Conservation (phyloP, 2,329 filamentous ascomycete species). For the Magnaporthiopsis incrustans region DNA sequence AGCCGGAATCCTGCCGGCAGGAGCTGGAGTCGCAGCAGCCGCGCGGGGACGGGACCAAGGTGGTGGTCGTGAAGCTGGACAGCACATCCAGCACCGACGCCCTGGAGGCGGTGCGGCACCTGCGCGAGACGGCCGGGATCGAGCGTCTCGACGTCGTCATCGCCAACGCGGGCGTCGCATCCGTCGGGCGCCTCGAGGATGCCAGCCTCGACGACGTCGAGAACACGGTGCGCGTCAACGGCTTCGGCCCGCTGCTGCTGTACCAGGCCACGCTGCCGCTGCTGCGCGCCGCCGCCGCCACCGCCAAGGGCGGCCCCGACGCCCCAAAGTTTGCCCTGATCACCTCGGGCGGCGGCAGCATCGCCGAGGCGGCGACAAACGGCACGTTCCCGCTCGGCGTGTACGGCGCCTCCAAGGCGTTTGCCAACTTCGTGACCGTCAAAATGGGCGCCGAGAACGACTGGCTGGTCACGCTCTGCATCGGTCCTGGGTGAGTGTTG, state of each 20-base stretch:
- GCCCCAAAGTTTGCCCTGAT: slow-evolving; percentile 17
- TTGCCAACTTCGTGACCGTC: slow-evolving; percentile 17
- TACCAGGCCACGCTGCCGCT: slow-evolving; percentile 16
- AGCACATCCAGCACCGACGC: slow-evolving; percentile 11
- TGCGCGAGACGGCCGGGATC: slow-evolving; percentile 8
- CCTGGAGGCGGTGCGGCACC: slow-evolving; percentile 10
- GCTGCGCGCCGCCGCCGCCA: slow-evolving; percentile 3
- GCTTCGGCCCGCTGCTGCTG: slow-evolving; percentile 15
- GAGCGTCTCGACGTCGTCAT: slow-evolving; percentile 17
- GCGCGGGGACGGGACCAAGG: slow-evolving; percentile 14
- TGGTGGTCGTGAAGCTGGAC: slow-evolving; percentile 16
- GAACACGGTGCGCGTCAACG: slow-evolving; percentile 17
- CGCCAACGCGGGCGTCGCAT: slow-evolving; percentile 19
- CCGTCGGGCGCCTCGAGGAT: slow-evolving; percentile 11
- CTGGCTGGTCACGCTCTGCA: slow-evolving; percentile 16
- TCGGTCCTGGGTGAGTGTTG: slow-evolving; percentile 20
- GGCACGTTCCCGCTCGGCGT: slow-evolving; percentile 12
- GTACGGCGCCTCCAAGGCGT: slow-evolving; percentile 22
- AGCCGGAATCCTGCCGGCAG: not conserved
- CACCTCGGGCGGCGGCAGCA: slow-evolving; percentile 18
- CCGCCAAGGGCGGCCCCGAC: not conserved
- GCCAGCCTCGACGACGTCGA: slow-evolving; percentile 10
- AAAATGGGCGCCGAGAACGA: slow-evolving; percentile 15
- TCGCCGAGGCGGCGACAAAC: slow-evolving; percentile 14
- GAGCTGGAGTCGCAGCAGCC: slow-evolving; percentile 39